These are phyloP conservation scores for Podaxis carcinomalis DNA, from an alignment of 768 basidiomycete genomes.

Conservation along the genomic window DNA sequence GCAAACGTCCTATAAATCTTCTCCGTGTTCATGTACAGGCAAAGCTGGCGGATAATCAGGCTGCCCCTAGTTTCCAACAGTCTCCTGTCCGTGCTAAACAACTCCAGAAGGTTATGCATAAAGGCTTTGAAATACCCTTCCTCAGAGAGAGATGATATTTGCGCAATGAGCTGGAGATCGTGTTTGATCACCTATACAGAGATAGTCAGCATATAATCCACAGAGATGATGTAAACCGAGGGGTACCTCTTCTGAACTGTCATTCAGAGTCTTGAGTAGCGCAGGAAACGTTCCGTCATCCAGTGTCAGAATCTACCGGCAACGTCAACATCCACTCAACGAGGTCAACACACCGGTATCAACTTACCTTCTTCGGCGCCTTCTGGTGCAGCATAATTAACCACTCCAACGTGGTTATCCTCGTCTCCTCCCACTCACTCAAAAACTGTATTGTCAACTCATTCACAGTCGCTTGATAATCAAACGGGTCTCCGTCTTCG, in stretches of 20 bases:
- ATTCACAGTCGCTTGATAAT: slow-evolving; percentile 90
- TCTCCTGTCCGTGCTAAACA: slow-evolving; percentile 92
- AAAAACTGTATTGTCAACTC: slow-evolving; percentile 90
- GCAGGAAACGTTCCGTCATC: slow-evolving; percentile 97
- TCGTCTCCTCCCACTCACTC: slow-evolving; percentile 94
- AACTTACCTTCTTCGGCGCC: slow-evolving; percentile 83
- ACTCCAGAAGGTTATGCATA: slow-evolving; percentile 90
- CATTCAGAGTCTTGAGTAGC: slow-evolving; percentile 90
- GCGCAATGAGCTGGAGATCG: slow-evolving; percentile 91
- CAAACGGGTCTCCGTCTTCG: slow-evolving; percentile 71
- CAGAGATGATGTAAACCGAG: not conserved
- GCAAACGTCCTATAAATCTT: slow-evolving; percentile 94
- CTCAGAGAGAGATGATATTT: slow-evolving; percentile 94
- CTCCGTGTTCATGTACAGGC: slow-evolving; percentile 91
- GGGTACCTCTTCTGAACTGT: slow-evolving; percentile 88
- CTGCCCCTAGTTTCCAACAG: slow-evolving; percentile 90
- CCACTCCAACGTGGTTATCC: slow-evolving; percentile 96
- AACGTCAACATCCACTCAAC: not conserved
- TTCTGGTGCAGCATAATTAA: slow-evolving; percentile 98
- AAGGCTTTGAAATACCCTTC: slow-evolving; percentile 94
- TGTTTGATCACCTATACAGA: slow-evolving; percentile 82
- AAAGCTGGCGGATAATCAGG: slow-evolving; percentile 92
- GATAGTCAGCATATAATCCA: slow-evolving; percentile 5
- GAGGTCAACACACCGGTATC: not conserved
- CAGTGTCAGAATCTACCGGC: slow-evolving; percentile 80